Evolutionary conservation across 306 rosid species (phyloP).

Genomic region (Glycine tomentella): DNA sequence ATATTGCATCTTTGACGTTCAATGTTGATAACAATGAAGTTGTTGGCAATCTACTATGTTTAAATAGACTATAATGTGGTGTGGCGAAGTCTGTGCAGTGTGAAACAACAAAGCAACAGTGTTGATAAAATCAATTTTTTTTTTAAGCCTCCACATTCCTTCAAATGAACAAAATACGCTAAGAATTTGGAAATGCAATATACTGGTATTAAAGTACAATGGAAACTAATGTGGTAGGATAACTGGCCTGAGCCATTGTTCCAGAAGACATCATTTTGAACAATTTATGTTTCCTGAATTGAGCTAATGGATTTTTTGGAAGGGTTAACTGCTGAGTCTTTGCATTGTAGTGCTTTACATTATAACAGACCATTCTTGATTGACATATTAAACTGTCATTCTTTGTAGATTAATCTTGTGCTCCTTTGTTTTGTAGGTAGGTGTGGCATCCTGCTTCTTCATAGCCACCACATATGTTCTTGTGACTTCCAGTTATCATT

Average conservation of each 20-base stretch:
- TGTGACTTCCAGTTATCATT: slow-evolving; percentile 35
- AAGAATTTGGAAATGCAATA: slow-evolving; percentile 21
- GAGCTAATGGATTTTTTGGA: background rate
- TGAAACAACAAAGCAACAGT: background rate
- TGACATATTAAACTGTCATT: slow-evolving; percentile 23
- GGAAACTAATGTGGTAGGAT: background rate
- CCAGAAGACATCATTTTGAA: background rate
- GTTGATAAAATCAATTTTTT: slow-evolving; percentile 12
- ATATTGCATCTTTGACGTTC: background rate
- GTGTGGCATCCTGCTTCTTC: slow-evolving; percentile 39
- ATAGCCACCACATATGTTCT: slow-evolving; percentile 24
- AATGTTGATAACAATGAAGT: background rate
- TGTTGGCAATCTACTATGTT: slow-evolving; percentile 2
- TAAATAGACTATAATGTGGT: background rate
- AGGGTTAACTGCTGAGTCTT: slow-evolving; percentile 17
- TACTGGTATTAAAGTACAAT: slow-evolving; percentile 3
- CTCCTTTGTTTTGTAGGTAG: slow-evolving; percentile 50
- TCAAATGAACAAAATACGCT: background rate
- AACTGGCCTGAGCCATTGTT: background rate
- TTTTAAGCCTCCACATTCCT: background rate
- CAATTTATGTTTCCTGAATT: no score
- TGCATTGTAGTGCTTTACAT: slow-evolving; percentile 39
- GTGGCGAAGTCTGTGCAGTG: slow-evolving; percentile 15
- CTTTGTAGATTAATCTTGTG: slow-evolving; percentile 29
- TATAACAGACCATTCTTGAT: background rate